These are phyloP conservation scores for Aspergillus saccharolyticus DNA, from an alignment of 495 filamentous ascomycete genomes.

Conservation along the genomic window DNA sequence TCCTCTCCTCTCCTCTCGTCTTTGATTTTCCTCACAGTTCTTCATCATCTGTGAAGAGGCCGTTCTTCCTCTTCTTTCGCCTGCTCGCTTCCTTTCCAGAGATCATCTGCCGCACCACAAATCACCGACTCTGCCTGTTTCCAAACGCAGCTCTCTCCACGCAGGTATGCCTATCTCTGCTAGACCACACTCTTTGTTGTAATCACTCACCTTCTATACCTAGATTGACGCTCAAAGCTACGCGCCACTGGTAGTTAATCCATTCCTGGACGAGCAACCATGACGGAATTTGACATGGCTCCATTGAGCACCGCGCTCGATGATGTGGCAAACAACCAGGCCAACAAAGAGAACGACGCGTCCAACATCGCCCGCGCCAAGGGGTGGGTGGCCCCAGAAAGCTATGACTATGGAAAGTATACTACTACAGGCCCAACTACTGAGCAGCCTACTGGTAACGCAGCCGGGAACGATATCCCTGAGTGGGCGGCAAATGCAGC, in stretches of 20 bases:
- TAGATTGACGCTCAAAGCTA: too few relatives aligned
- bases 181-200: not conserved
- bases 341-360: conserved; percentile 29
- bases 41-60: not conserved
- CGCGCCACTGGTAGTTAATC: not conserved
- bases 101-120: too few relatives aligned
- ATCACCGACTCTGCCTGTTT: not conserved
- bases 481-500: conserved; percentile 54
- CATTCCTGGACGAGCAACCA: conserved; percentile 2
- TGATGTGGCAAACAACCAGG: conserved; percentile 32
- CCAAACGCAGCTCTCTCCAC: not conserved
- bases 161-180: not conserved
- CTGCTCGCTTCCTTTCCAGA: too few relatives aligned
- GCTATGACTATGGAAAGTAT: conserved; percentile 53
- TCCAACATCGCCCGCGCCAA: conserved; percentile 28
- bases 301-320: conserved; percentile 26
- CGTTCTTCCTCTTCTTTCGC: not conserved
- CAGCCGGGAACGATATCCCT: conserved; percentile 12
- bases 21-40: not conserved
- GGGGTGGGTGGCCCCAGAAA: conserved; percentile 50
- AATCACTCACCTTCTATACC: too few relatives aligned
- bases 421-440: conserved; percentile 29
- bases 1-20: not conserved
- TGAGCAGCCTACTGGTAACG: conserved; percentile 21
- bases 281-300: conserved; percentile 21